These are phyloP conservation scores for Prosopis cineraria DNA, from an alignment of 306 rosid species.

Conservation along the genomic window DNA sequence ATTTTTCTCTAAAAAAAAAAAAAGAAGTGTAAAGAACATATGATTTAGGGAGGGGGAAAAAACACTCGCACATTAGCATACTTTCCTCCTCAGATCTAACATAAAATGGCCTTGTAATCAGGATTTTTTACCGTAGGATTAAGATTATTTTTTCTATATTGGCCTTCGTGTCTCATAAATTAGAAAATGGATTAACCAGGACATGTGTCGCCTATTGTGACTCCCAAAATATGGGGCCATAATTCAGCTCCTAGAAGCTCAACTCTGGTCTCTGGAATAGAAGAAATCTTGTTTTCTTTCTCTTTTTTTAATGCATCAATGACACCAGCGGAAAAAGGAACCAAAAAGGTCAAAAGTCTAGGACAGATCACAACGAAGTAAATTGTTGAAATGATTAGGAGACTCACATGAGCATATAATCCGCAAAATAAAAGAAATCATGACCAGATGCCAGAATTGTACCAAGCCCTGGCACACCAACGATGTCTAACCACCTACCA, in stretches of 20 bases:
- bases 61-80: background rate
- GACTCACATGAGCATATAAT: background rate
- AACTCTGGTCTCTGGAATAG: too few species aligned
- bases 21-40: too few species aligned
- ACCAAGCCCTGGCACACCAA: slow-evolving; percentile 22
- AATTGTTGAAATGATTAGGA: background rate
- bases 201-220: background rate
- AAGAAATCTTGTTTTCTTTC: background rate
- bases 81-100: background rate
- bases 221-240: background rate
- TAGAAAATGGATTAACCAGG: background rate
- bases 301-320: too few species aligned
- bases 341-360: background rate
- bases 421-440: slow-evolving; percentile 17
- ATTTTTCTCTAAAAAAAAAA: too few species aligned
- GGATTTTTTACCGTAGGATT: background rate
- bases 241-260: background rate
- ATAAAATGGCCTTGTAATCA: background rate
- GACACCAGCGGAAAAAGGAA: background rate
- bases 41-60: too few species aligned
- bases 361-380: background rate
- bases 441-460: slow-evolving; percentile 21
- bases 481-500: slow-evolving; percentile 1
- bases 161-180: background rate
- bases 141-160: background rate